Evolutionary conservation across 2,329 filamentous ascomycete genomes (phyloP).

Genomic region (Aureobasidium melanogenum): DNA sequence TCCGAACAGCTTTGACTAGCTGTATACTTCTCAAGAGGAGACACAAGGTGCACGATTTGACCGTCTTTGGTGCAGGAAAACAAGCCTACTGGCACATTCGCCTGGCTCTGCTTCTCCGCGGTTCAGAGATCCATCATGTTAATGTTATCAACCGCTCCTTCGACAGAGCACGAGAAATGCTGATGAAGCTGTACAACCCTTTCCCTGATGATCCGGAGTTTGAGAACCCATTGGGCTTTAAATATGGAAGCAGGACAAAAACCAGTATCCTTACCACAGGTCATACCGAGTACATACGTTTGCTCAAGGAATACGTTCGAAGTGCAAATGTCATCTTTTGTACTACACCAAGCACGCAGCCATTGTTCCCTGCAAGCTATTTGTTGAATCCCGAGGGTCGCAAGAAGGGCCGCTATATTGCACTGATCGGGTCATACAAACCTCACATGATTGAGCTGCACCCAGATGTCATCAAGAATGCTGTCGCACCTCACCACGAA

Average conservation of each 20-base stretch:
- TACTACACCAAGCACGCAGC: slow-evolving; percentile 67
- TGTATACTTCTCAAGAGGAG: slow-evolving; percentile 57
- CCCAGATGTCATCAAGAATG: slow-evolving; percentile 61
- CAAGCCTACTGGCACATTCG: slow-evolving; percentile 95
- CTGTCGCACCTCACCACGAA: slow-evolving; percentile 45
- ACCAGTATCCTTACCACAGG: slow-evolving; percentile 62
- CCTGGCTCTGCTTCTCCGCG: slow-evolving; percentile 65
- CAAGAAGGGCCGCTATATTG: slow-evolving; percentile 61
- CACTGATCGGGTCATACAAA: slow-evolving; percentile 62
- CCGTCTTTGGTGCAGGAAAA: slow-evolving; percentile 78
- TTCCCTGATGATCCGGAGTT: slow-evolving; percentile 27
- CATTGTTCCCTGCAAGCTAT: slow-evolving; percentile 65
- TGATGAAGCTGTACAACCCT: slow-evolving; percentile 47
- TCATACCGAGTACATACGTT: slow-evolving; percentile 59
- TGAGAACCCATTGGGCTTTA: slow-evolving; percentile 25
- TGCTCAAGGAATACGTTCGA: slow-evolving; percentile 62
- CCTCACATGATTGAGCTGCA: slow-evolving; percentile 77
- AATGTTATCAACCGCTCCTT: slow-evolving; percentile 76
- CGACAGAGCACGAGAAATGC: slow-evolving; percentile 44
- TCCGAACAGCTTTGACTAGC: slow-evolving; percentile 56
- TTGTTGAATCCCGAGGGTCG: slow-evolving; percentile 64
- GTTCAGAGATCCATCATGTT: slow-evolving; percentile 62
- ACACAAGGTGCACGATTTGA: slow-evolving; percentile 61
- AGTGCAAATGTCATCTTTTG: slow-evolving; percentile 78
- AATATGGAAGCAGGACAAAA: slow-evolving; percentile 39